A percentile compares a stretch with the other conserved stretches of the same genome.
Conservation (phyloP, 2,329 filamentous ascomycete species). For the Beauveria scarabaeidicola region DNA sequence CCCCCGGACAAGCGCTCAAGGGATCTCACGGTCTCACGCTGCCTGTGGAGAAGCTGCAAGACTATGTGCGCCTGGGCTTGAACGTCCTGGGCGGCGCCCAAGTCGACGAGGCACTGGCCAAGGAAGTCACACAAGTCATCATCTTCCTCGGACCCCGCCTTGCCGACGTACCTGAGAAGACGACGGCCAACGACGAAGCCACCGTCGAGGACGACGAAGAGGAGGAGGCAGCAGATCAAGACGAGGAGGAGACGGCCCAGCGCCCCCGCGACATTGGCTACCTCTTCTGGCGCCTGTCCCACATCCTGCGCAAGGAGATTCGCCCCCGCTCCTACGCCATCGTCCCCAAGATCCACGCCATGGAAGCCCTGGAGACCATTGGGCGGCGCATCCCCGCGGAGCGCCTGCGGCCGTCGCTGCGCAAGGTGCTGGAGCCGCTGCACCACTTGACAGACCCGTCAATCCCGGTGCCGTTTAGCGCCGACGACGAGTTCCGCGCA, state of each 20-base stretch:
- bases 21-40: conserved; percentile 67
- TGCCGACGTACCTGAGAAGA: conserved; percentile 21
- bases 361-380: conserved; percentile 66
- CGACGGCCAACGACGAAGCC: conserved; percentile 43
- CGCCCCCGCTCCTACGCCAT: conserved; percentile 55
- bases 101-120: conserved; percentile 65
- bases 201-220: conserved; percentile 21
- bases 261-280: conserved; percentile 47
- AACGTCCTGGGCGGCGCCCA: conserved; percentile 51
- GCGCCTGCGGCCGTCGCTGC: conserved; percentile 54
- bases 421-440: conserved; percentile 51
- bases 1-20: conserved; percentile 46
- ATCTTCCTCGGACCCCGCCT: conserved; percentile 65
- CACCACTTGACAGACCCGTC: conserved; percentile 77
- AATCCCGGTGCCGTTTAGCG: conserved; percentile 62
- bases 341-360: conserved; percentile 64
- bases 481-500: conserved; percentile 59
- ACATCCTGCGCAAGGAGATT: conserved; percentile 69
- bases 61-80: conserved; percentile 42
- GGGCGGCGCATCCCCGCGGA: conserved; percentile 50
- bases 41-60: conserved; percentile 53
- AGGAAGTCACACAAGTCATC: conserved; percentile 71
- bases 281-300: conserved; percentile 69
- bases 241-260: conserved; percentile 30
- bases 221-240: conserved; percentile 24